A percentile compares a stretch with the other conserved stretches of the same genome.
Conservation (phyloP, 2,329 filamentous ascomycete species). For the Diplocarpon mali region DNA sequence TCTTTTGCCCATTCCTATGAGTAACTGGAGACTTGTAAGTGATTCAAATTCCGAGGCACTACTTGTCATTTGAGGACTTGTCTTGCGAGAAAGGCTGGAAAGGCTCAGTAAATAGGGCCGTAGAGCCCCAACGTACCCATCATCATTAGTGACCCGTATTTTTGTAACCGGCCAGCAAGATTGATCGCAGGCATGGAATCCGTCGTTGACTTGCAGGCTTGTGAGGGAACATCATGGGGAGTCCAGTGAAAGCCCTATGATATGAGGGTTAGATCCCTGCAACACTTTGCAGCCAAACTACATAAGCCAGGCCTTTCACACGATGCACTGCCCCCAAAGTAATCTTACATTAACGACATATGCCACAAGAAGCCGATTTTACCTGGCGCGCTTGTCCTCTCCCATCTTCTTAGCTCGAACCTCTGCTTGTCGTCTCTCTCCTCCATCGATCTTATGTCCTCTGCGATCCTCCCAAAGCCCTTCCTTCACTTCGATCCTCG, state of each 20-base stretch:
- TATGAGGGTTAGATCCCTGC: slow-evolving; percentile 1
- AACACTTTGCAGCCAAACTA: neutral
- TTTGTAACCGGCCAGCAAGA: no score
- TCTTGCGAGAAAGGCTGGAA: no score
- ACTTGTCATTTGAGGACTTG: no score
- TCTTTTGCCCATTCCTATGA: no score
- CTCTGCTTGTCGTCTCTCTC: slow-evolving; percentile 80
- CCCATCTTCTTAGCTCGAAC: slow-evolving; percentile 79
- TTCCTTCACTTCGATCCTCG: slow-evolving; percentile 60
- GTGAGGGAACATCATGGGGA: slow-evolving; percentile 6
- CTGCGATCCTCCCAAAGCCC: slow-evolving; percentile 87
- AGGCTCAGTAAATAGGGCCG: no score
- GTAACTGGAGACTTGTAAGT: no score
- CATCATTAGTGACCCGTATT: neutral
- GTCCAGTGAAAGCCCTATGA: neutral
- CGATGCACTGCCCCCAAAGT: slow-evolving; percentile 16
- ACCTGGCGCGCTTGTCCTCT: slow-evolving; percentile 43
- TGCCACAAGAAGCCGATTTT: slow-evolving; percentile 13
- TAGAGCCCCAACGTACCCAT: neutral
- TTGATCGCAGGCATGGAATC: no score
- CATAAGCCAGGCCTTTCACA: slow-evolving; percentile 4
- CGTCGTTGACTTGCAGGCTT: no score
- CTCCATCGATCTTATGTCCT: slow-evolving; percentile 89
- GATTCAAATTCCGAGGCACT: no score
- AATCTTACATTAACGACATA: slow-evolving; percentile 20